Percentiles rank a stretch among this genome's conserved stretches.
Evolutionary conservation across 1,284 basidiomycete genomes (phyloP).

Genomic region (Pholiota adiposa): DNA sequence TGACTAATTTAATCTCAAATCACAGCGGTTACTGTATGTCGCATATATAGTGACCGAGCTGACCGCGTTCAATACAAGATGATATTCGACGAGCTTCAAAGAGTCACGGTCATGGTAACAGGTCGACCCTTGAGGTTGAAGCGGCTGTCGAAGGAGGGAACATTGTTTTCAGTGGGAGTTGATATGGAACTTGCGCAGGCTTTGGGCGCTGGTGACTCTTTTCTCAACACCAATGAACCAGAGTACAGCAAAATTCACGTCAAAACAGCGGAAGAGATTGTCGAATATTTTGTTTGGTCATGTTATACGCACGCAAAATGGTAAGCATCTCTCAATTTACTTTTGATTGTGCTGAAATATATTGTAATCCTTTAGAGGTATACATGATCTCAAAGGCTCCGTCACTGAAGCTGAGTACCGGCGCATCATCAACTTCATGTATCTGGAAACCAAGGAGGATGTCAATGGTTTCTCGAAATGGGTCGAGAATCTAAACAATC

Average conservation of each 20-base stretch:
- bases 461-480: conserved; percentile 15
- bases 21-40: too few species aligned
- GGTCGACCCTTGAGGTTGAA: conserved; percentile 21
- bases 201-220: conserved; percentile 13
- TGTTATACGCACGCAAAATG: conserved; percentile 16
- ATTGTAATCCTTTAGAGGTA: conserved; percentile 9
- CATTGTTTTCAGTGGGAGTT: neutral
- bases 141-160: conserved; percentile 12
- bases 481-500: conserved; percentile 12
- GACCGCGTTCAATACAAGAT: conserved; percentile 9
- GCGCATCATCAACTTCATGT: conserved; percentile 18
- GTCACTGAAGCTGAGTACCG: conserved; percentile 9
- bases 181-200: neutral
- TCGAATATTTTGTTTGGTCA: conserved; percentile 9
- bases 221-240: conserved; percentile 11
- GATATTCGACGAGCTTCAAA: conserved; percentile 20
- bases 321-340: neutral
- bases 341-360: too few species aligned
- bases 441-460: conserved; percentile 15
- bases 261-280: neutral
- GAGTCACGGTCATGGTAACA: conserved; percentile 14
- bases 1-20: too few species aligned
- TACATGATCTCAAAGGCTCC: conserved; percentile 9
- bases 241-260: conserved; percentile 9
- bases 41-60: conserved; percentile 16